Conservation (phyloP, 345 rosid genomes). For the Linum trigynum region DNA sequence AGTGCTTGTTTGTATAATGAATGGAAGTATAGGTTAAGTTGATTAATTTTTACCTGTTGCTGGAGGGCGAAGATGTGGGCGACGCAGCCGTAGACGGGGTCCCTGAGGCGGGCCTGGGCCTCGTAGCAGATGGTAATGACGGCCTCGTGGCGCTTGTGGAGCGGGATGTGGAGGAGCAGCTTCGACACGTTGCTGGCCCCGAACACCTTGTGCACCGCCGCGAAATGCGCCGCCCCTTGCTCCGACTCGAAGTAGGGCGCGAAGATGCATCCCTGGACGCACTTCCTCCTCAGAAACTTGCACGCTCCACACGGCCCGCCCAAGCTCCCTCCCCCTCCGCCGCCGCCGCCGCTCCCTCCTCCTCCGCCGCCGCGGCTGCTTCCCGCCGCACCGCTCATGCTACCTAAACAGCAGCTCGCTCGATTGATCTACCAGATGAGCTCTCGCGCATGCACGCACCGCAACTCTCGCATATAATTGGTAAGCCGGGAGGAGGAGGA, state of each 20-base stretch:
- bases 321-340: not conserved
- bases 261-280: constrained; percentile 26
- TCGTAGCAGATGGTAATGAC: constrained; percentile 26
- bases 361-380: constrained; percentile 35
- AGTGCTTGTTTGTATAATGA: too few species aligned
- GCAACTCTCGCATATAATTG: not conserved
- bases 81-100: constrained; percentile 29
- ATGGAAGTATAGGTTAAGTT: not conserved
- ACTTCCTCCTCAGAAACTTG: constrained; percentile 28
- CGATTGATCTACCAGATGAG: too few species aligned
- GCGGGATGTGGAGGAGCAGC: constrained; percentile 24
- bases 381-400: constrained; percentile 44
- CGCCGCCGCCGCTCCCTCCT: constrained; percentile 9
- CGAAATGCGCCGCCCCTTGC: constrained; percentile 29
- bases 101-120: constrained; percentile 23
- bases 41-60: constrained; percentile 26
- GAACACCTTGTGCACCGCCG: constrained; percentile 30
- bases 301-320: constrained; percentile 30
- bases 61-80: constrained; percentile 29
- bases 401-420: too few species aligned
- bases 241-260: constrained; percentile 31
- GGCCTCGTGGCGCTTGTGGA: constrained; percentile 17
- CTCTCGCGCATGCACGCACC: too few species aligned
- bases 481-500: not conserved
- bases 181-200: constrained; percentile 27